Evolutionary conservation across 1,139 yeast species (phyloP), one percentile per base, ranked within the genome.

Genomic region (Suhomyces taliae): DNA sequence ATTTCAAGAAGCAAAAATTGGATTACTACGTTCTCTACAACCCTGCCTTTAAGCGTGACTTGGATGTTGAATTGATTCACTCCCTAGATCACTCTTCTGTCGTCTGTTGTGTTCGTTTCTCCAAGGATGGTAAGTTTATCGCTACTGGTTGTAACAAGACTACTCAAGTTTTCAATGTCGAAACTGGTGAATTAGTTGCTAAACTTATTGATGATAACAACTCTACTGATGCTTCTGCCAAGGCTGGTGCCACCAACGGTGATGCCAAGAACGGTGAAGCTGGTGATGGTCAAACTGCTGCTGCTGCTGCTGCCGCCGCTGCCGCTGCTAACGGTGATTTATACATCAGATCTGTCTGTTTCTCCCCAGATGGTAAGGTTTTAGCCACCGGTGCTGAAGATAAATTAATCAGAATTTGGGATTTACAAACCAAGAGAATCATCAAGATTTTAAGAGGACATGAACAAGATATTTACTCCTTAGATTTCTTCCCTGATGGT

Each of bases 301-400:
- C 62, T 24, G 63, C 61, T 12, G 60, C 60, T 14, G 61, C 65
- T 31, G 54, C 61, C 5, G 58, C 70, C 32, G 59, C 72, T n/a
- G 71, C 74, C 47, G 74, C 78, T 39, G 74, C 79, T 48, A 76
- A 79, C 53, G 84, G 95, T 39, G 98, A 93, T 67, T 76, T 93
- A 62, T 93, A 93, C 71, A 90, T 91, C 59, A 83, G 98, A 62
- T 88, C 96, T 1, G 97, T 93, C 44, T 91, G 98, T 66, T 91
- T 93, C 72, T 88, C 96, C 2, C 98, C 98, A 40, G 97, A 91
- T 70, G 98, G 98, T 46, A 89, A 90, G 69, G 87, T 82, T 60
- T 79, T 93, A 61, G 98, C 98, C 33, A 93, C 98, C 14, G 99
- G 99, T 63, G 98, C 98, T 37, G 99, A 93, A 72, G 99, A 93